These are phyloP conservation scores for Monosporascus sp. DNA, from an alignment of 2,329 filamentous ascomycete genomes.

Conservation along the genomic window DNA sequence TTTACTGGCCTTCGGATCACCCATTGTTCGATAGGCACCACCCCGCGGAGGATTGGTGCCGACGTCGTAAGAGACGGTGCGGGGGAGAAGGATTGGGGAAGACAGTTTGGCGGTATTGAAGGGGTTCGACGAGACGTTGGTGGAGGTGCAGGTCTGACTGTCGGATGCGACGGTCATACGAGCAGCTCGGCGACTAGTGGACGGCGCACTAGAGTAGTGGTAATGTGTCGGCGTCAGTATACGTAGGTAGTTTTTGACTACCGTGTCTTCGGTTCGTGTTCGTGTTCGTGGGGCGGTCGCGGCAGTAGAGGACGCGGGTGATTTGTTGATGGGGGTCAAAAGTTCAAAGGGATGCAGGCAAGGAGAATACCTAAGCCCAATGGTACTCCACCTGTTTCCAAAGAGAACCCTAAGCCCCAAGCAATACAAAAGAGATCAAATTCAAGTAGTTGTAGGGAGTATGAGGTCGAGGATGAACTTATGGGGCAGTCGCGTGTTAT, in stretches of 20 bases:
- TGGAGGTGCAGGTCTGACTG: slow-evolving; percentile 13
- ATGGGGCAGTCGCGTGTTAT: neutral
- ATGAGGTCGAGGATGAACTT: neutral
- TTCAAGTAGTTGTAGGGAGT: neutral
- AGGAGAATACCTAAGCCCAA: neutral
- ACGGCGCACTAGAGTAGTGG: slow-evolving; percentile 1
- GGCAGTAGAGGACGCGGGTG: neutral
- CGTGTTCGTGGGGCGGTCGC: neutral
- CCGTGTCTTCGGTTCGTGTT: neutral
- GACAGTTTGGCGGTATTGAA: slow-evolving; percentile 91
- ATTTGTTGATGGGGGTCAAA: neutral
- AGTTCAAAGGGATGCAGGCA: neutral
- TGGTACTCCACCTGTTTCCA: neutral
- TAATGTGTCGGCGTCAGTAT: neutral
- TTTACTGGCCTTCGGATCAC: slow-evolving; percentile 64
- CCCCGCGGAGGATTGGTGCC: slow-evolving; percentile 65
- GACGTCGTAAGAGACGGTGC: slow-evolving; percentile 87
- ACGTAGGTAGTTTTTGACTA: neutral
- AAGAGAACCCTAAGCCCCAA: neutral
- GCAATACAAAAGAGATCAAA: neutral
- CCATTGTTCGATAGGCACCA: slow-evolving; percentile 50
- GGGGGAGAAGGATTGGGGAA: slow-evolving; percentile 79
- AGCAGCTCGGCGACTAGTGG: slow-evolving; percentile 3
- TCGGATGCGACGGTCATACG: slow-evolving; percentile 16
- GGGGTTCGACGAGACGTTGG: slow-evolving; percentile 20